Evolutionary conservation across 129 eudicot genomes (phyloP).

Genomic region (Daucus carota): DH1_v3.0 NC_030387.2:36304001-36304500

Average conservation of each 20-base stretch:
- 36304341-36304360: neutral
- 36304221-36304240: neutral
- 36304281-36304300: neutral
- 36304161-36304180: neutral
- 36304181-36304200: neutral
- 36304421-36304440: constrained; percentile 15
- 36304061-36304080: too few species aligned
- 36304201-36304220: neutral
- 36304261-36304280: neutral
- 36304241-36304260: constrained; percentile 7
- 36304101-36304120: neutral
- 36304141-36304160: neutral
- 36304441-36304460: constrained; percentile 22
- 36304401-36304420: constrained; percentile 6
- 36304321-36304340: neutral
- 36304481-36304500: constrained; percentile 48
- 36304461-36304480: constrained; percentile 15
- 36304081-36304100: too few species aligned
- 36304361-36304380: constrained; percentile 4
- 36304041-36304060: too few species aligned
- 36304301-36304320: neutral
- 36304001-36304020: too few species aligned
- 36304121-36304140: neutral
- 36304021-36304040: too few species aligned
- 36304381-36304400: neutral